phyloP scores from a whole-genome alignment of 495 filamentous ascomycete species.

The Xylaria venustula region DNA sequence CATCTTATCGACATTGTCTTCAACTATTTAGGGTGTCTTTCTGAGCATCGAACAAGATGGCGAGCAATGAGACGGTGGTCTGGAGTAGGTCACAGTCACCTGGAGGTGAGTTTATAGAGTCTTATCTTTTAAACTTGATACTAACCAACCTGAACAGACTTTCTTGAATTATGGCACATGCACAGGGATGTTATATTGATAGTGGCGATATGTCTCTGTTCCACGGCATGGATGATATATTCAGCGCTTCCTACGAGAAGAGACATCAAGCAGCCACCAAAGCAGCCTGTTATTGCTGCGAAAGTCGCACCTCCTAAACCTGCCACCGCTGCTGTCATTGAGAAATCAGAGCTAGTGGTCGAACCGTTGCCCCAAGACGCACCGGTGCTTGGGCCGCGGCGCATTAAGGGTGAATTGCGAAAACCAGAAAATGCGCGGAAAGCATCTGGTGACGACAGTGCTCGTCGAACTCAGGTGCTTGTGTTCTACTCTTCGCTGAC shows the following conservation, averaged over 20 bases:
- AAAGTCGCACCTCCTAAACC: neutral
- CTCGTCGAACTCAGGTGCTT: conserved; percentile 63
- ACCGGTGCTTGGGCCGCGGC: conserved; percentile 35
- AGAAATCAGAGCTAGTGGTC: conserved; percentile 1
- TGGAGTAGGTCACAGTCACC: neutral
- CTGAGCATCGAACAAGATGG: neutral
- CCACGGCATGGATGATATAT: conserved; percentile 6
- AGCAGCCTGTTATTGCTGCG: neutral
- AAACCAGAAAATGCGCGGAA: conserved; percentile 26
- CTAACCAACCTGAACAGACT: conserved; percentile 31
- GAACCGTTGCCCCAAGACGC: conserved; percentile 16
- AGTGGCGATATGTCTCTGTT: conserved; percentile 21
- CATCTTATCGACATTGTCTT: conserved; percentile 14
- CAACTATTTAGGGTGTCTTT: neutral
- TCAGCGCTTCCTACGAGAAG: neutral
- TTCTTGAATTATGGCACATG: conserved; percentile 55
- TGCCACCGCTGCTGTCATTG: conserved; percentile 13
- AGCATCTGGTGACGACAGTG: conserved; percentile 11
- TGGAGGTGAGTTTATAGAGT: neutral
- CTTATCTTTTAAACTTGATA: neutral
- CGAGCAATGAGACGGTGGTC: neutral
- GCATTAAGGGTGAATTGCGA: conserved; percentile 48
- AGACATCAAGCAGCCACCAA: neutral
- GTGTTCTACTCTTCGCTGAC: conserved; percentile 89
- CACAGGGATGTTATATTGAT: conserved; percentile 53